A percentile compares a stretch with the other conserved stretches of the same genome.
Evolutionary conservation across 129 eudicot species (phyloP).

Genomic region (Sambucus nigra): DNA sequence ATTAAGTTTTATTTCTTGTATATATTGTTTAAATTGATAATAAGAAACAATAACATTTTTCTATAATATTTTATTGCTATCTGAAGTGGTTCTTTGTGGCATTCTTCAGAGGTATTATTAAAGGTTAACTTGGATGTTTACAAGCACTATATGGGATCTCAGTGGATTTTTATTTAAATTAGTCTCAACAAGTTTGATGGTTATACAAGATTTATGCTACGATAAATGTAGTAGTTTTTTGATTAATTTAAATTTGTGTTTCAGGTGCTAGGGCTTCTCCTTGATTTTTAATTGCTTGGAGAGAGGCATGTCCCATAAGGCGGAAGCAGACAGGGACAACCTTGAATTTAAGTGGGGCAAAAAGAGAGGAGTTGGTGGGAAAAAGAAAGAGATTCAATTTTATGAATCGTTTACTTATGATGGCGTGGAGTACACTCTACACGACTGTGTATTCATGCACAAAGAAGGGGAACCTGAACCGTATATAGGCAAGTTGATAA

Average conservation of each 20-base stretch:
- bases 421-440: conserved; percentile 45
- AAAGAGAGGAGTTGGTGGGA: conserved; percentile 48
- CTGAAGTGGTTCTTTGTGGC: no score
- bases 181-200: no score
- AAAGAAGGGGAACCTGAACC: conserved; percentile 40
- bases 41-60: no score
- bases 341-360: conserved; percentile 58
- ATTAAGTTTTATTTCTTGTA: no score
- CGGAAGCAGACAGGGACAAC: conserved; percentile 21
- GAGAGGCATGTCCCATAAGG: conserved; percentile 22
- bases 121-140: neutral
- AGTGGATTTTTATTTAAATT: neutral
- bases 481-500: conserved; percentile 57
- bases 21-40: no score
- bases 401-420: conserved; percentile 66
- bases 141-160: neutral
- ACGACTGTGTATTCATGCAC: conserved; percentile 69
- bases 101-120: no score
- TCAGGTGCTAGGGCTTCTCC: conserved; percentile 20
- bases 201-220: neutral
- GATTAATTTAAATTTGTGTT: conserved; percentile 5
- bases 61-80: no score
- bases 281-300: conserved; percentile 8
- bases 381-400: conserved; percentile 43
- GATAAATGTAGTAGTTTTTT: no score